Conservation (phyloP, 148 eudicot genomes). For the Rhododendron henanense region DNA sequence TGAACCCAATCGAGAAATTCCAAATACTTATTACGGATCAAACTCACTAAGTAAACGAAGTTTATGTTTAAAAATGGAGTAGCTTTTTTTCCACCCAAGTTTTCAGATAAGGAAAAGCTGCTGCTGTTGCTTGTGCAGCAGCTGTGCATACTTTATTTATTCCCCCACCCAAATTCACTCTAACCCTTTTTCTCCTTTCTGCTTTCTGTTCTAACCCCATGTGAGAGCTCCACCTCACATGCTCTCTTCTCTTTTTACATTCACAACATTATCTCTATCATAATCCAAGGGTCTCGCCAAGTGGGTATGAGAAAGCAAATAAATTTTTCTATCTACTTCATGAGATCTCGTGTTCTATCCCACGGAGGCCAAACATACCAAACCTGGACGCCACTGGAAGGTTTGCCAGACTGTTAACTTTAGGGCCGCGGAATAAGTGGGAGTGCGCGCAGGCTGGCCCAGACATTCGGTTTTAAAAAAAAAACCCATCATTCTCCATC, state of each 20-base stretch:
- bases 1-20: neutral
- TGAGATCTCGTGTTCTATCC: neutral
- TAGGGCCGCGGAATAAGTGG: neutral
- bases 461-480: too few relatives aligned
- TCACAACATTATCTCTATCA: slow-evolving; percentile 11
- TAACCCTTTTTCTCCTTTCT: neutral
- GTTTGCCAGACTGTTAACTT: too few relatives aligned
- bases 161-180: neutral
- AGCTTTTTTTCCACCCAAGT: neutral
- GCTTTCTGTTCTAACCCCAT: slow-evolving; percentile 13
- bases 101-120: neutral
- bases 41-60: neutral
- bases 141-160: slow-evolving; percentile 13
- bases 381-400: too few relatives aligned
- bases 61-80: neutral
- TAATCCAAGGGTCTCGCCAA: neutral
- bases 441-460: neutral
- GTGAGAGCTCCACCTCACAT: slow-evolving; percentile 36
- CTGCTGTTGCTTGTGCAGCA: neutral
- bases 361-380: neutral
- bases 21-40: neutral
- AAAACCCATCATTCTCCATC: slow-evolving; percentile 10
- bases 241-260: slow-evolving; percentile 19
- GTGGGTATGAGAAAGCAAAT: too few relatives aligned
- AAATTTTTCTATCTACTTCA: too few relatives aligned